These are phyloP conservation scores for Nicotiana undulata DNA, from an alignment of 257 asterid genomes.

Conservation along the genomic window DNA sequence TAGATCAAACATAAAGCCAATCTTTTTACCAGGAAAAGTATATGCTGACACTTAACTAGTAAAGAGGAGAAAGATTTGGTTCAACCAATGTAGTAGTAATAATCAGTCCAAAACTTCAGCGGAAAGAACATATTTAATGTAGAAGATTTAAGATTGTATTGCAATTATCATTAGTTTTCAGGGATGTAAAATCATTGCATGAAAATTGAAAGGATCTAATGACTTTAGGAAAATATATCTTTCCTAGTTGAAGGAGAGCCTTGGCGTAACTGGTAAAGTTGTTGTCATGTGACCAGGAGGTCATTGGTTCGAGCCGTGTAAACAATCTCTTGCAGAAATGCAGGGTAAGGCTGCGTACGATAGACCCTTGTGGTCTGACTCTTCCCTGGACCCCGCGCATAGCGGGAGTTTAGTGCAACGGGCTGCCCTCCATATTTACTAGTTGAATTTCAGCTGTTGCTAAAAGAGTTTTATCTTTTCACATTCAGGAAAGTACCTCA, in stretches of 20 bases:
- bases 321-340: no score
- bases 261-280: no score
- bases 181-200: not conserved
- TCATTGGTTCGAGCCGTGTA: no score
- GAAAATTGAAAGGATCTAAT: not conserved
- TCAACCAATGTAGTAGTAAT: not conserved
- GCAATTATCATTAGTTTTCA: not conserved
- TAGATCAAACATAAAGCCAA: no score
- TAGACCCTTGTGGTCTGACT: no score
- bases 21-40: no score
- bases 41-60: not conserved
- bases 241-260: no score
- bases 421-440: no score
- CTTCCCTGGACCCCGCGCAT: no score
- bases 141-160: not conserved
- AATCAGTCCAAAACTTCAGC: not conserved
- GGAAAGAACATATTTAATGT: not conserved
- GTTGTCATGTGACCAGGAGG: no score
- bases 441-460: not conserved
- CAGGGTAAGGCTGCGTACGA: no score
- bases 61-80: not conserved
- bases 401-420: no score
- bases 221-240: not conserved
- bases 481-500: not conserved
- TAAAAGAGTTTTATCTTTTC: not conserved